Conservation (phyloP, 2,329 filamentous ascomycete species). For the Botryotinia globosa region DNA sequence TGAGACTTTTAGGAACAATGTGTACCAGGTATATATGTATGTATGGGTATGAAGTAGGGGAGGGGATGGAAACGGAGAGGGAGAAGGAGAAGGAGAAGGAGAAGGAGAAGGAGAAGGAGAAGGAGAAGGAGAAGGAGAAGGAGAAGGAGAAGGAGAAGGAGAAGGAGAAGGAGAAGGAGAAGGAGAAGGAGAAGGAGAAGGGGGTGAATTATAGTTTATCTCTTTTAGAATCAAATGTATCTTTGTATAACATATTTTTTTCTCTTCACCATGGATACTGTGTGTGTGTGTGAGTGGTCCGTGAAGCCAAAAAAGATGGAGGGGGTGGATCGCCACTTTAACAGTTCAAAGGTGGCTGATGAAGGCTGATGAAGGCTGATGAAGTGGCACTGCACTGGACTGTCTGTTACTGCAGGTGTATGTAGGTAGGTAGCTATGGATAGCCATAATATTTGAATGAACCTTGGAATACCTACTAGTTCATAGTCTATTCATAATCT, state of each 20-base stretch:
- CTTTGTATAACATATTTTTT: constrained; percentile 1
- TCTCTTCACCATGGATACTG: background rate
- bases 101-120: too few relatives aligned
- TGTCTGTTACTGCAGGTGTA: too few relatives aligned
- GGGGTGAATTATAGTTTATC: background rate
- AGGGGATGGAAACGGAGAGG: background rate
- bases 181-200: too few relatives aligned
- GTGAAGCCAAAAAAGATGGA: background rate
- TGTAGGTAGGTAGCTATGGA: too few relatives aligned
- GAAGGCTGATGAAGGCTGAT: background rate
- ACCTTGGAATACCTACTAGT: too few relatives aligned
- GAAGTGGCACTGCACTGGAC: background rate
- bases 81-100: background rate
- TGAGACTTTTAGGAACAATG: background rate
- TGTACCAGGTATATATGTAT: background rate
- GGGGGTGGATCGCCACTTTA: constrained; percentile 12
- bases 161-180: too few relatives aligned
- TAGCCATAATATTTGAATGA: too few relatives aligned
- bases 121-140: background rate
- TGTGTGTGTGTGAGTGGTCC: too few relatives aligned
- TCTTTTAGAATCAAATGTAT: background rate
- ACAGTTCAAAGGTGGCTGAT: background rate
- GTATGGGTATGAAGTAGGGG: background rate
- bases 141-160: background rate
- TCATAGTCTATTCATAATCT: too few relatives aligned